Percentiles rank a stretch among this genome's conserved stretches.
Conservation (phyloP, 352 stramenopile genomes). For the Phytophthora sp. region DNA sequence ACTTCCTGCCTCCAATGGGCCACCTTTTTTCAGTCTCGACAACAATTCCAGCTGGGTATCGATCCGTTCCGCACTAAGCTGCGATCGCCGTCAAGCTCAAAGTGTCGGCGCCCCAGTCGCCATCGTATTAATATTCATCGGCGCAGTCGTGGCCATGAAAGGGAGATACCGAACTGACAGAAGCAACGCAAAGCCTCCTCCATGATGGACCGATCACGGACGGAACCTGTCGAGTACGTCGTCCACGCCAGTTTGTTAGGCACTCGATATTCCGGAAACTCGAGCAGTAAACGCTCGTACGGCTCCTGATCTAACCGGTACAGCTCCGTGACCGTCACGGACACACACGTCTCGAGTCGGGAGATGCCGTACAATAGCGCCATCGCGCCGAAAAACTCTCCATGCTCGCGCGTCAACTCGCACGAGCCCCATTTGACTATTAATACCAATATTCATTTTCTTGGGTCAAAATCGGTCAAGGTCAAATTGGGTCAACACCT, state of each 20-base stretch:
- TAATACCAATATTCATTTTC: too few species aligned
- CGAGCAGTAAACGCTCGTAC: constrained; percentile 68
- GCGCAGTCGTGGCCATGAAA: not conserved
- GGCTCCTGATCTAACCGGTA: constrained; percentile 71
- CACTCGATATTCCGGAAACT: constrained; percentile 68
- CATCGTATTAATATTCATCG: not conserved
- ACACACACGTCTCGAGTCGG: constrained; percentile 63
- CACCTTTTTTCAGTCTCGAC: not conserved
- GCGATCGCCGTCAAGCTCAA: too few species aligned
- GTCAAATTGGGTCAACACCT: too few species aligned
- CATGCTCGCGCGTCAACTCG: constrained; percentile 58
- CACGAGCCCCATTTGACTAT: constrained; percentile 51
- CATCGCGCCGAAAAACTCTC: constrained; percentile 70
- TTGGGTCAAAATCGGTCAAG: too few species aligned
- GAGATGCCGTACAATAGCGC: constrained; percentile 44
- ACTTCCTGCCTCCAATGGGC: not conserved
- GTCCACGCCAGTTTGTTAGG: constrained; percentile 65
- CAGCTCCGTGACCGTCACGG: constrained; percentile 59
- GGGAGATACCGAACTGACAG: not conserved
- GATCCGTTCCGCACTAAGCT: not conserved
- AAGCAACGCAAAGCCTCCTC: not conserved
- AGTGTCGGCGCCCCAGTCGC: not conserved
- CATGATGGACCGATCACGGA: not conserved
- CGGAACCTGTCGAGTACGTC: not conserved
- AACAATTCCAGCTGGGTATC: not conserved